Evolutionary conservation across 2,329 filamentous ascomycete genomes (phyloP).

Genomic region (Bipolaris zeicola): DNA sequence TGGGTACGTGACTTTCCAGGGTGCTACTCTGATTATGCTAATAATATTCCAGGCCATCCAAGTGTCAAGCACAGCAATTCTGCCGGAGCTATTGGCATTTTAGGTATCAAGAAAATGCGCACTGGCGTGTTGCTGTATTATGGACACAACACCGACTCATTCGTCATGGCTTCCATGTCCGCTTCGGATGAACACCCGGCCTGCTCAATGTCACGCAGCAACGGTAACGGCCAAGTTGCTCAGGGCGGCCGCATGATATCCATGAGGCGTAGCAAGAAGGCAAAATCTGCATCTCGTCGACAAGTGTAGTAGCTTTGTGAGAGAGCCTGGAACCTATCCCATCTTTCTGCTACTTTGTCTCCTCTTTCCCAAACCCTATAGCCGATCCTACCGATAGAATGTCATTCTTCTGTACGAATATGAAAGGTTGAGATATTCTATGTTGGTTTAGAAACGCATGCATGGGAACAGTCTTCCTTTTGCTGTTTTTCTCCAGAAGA

Average conservation of each 20-base stretch:
- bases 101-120: conserved; percentile 83
- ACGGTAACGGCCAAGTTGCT: conserved; percentile 58
- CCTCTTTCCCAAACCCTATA: not conserved
- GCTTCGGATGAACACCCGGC: conserved; percentile 74
- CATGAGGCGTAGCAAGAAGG: conserved; percentile 39
- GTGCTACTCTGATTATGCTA: conserved; percentile 3
- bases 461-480: not conserved
- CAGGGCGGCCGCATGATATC: conserved; percentile 61
- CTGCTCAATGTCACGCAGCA: conserved; percentile 85
- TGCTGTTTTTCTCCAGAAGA: not conserved
- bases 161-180: conserved; percentile 86
- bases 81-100: conserved; percentile 85
- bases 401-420: not conserved
- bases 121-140: conserved; percentile 85
- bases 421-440: not conserved
- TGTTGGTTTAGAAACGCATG: not conserved
- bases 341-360: not conserved
- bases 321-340: not conserved
- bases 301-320: not conserved
- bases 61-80: conserved; percentile 81
- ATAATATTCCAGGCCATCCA: conserved; percentile 64
- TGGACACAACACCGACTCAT: conserved; percentile 92
- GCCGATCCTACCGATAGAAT: not conserved
- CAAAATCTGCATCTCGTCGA: conserved; percentile 21
- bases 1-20: conserved; percentile 59